Evolutionary conservation across 495 filamentous ascomycete species (phyloP).

Genomic region (Penicillium tannophilum): DNA sequence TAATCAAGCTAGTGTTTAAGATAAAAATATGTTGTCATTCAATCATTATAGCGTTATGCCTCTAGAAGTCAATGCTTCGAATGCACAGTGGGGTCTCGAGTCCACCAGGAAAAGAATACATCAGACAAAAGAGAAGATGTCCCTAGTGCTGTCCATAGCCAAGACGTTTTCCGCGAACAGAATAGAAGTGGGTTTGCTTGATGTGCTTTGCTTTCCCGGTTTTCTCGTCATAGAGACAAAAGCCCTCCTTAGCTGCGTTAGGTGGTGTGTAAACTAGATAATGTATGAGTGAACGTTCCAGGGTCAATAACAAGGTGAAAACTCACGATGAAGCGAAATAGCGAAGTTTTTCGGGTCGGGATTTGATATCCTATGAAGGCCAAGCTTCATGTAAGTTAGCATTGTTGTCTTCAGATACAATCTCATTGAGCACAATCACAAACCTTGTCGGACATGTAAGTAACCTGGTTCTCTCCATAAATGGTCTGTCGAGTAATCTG

Average conservation of each 20-base stretch:
- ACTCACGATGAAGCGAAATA: constrained; percentile 81
- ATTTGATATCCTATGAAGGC: constrained; percentile 82
- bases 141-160: neutral
- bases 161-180: constrained; percentile 36
- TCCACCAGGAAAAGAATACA: neutral
- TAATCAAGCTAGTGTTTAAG: too few relatives aligned
- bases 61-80: neutral
- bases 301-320: neutral
- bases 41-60: neutral
- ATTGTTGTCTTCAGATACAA: neutral
- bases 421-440: neutral
- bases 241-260: constrained; percentile 76
- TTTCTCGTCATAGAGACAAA: constrained; percentile 67
- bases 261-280: constrained; percentile 82
- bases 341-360: constrained; percentile 68
- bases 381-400: constrained; percentile 51
- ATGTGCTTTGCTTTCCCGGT: constrained; percentile 75
- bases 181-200: constrained; percentile 63
- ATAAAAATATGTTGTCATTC: neutral
- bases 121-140: neutral
- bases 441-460: constrained; percentile 80
- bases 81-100: neutral
- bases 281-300: constrained; percentile 5
- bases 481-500: constrained; percentile 44
- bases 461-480: constrained; percentile 65